phyloP scores from a whole-genome alignment of 2,329 filamentous ascomycete species.

The Ascochyta fabae region DNA sequence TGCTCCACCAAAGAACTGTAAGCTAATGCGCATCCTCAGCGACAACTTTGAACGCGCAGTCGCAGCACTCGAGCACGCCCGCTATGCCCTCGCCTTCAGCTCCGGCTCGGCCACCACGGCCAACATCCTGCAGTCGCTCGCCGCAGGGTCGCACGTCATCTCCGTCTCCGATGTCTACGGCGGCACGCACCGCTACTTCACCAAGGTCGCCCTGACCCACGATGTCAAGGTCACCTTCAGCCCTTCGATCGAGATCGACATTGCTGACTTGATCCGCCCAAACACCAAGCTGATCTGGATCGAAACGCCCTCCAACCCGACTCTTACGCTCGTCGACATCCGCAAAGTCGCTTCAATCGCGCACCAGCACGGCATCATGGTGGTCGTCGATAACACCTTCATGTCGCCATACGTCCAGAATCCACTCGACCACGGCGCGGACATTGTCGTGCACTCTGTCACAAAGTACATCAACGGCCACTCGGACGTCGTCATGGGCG shows the following conservation, averaged over 20 bases:
- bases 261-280: constrained; percentile 81
- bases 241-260: constrained; percentile 87
- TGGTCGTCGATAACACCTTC: constrained; percentile 99
- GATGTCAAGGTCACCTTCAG: constrained; percentile 95
- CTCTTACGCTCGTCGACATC: constrained; percentile 91
- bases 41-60: constrained; percentile 92
- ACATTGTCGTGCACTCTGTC: constrained; percentile 95
- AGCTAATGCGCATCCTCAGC: constrained; percentile 51
- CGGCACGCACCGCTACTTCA: constrained; percentile 98
- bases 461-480: constrained; percentile 99
- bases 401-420: constrained; percentile 96
- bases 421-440: constrained; percentile 90
- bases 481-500: constrained; percentile 95
- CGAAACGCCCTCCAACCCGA: constrained; percentile 93
- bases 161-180: constrained; percentile 98
- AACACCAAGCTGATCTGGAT: constrained; percentile 98
- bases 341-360: constrained; percentile 81
- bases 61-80: constrained; percentile 89
- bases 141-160: constrained; percentile 89
- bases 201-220: constrained; percentile 93
- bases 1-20: not conserved
- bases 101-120: constrained; percentile 95
- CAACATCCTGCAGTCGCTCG: constrained; percentile 89
- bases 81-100: constrained; percentile 90
- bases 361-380: constrained; percentile 85